Conservation (phyloP, 139 green algal species). For the Pseudopediastrum boryanum region DNA sequence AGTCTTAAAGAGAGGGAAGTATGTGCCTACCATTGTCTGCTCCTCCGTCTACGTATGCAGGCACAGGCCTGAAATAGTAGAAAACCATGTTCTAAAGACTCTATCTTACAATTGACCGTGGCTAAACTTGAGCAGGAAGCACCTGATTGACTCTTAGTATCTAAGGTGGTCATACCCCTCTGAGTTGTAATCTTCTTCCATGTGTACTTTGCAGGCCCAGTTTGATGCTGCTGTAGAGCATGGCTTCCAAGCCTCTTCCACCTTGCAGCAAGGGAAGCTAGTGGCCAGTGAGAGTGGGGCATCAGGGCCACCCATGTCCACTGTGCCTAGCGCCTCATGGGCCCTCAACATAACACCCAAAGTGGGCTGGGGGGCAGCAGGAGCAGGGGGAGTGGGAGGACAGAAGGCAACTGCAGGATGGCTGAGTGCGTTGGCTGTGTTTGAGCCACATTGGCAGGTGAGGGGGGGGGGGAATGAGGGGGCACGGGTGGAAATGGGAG, state of each 20-base stretch:
- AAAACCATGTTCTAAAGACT: no score
- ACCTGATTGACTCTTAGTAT: no score
- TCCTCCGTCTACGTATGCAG: no score
- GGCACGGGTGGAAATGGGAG: no score
- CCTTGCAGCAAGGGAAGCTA: conserved; percentile 74
- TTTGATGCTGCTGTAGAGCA: conserved; percentile 66
- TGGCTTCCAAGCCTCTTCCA: conserved; percentile 78
- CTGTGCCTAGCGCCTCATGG: conserved; percentile 66
- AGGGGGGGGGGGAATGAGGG: no score
- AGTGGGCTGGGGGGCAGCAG: conserved; percentile 79
- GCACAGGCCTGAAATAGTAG: no score
- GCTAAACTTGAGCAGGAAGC: no score
- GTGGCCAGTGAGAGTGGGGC: conserved; percentile 54
- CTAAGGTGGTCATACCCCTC: no score
- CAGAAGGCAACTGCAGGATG: conserved; percentile 91
- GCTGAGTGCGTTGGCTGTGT: conserved; percentile 90
- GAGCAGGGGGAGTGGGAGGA: not conserved
- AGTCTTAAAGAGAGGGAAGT: no score
- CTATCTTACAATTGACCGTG: no score
- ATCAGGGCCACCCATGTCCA: conserved; percentile 22
- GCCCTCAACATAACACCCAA: conserved; percentile 66
- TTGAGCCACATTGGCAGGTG: conserved; percentile 98
- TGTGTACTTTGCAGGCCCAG: conserved; percentile 54
- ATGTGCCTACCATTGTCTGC: no score
- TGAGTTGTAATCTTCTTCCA: no score